Evolutionary conservation across 306 rosid species (phyloP), one percentile per base, ranked within the genome.

Genomic region (Cucurbita moschata): DNA sequence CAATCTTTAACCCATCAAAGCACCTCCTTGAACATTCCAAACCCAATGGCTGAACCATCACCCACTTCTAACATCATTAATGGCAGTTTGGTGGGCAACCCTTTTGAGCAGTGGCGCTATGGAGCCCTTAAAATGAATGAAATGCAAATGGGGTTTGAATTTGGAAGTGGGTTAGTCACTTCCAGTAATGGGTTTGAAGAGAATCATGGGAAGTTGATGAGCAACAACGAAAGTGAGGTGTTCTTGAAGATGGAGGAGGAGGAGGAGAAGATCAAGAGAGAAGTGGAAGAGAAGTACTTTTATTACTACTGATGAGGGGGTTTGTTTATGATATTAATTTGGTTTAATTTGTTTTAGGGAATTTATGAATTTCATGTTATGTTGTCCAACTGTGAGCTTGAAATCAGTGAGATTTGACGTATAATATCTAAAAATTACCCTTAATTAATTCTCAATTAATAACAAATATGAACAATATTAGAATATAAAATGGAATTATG

Each of bases 211-310:
- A 52, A 76, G 19, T 71, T 82, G 65, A 67, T 81, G 85, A 49
- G 64, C 16, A 52, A 79, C 62, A 54, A 62, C 23, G 71, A 35
- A 14, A 11, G 7, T 14, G 67, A 7, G 30, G 7, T 77, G 52
- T 6, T 57, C 18, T 18, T 38, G 62, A 71, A 42, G 55, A 16
- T 47, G 69, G 84, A 37, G 70, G 79, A 83, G 79, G 5, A 56
- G 14, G 4, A 19, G 58, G 87, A 87, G 79, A 82, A 76, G 82
- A 85, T 49, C 10, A 49, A 65, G 1, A 64, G 19, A 38, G 30
- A 10, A 26, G 15, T 40, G 16, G 55, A 61, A 68, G 89, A 80
- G 80, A 84, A 82, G 85, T 81, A 43, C 70, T 58, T 76, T 88
- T 86, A 77, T 84, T 79, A 80, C 78, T 85, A 77, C 78, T 82